Percentiles rank a stretch among this genome's conserved stretches.
phyloP scores from a whole-genome alignment of 2,329 filamentous ascomycete genomes.

The Xenosphaeropsis pyriputrescens region DNA sequence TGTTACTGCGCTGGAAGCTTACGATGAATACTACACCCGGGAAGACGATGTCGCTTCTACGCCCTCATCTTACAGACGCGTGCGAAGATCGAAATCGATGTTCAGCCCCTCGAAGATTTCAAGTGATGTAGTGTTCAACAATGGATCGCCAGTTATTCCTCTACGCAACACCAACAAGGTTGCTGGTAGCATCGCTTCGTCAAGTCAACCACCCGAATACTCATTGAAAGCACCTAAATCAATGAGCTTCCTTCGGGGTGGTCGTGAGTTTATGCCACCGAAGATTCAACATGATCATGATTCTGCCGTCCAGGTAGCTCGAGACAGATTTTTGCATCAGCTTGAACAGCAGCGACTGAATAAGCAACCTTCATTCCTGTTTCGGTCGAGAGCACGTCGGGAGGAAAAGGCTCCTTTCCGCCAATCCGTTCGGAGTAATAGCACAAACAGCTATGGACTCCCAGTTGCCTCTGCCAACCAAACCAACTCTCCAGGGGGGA shows the following conservation, averaged over 20 bases:
- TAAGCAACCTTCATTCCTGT: constrained; percentile 29
- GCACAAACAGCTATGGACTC: constrained; percentile 20
- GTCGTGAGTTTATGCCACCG: constrained; percentile 10
- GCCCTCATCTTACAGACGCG: constrained; percentile 30
- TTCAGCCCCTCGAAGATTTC: constrained; percentile 19
- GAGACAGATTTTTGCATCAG: constrained; percentile 21
- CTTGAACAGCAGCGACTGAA: constrained; percentile 20
- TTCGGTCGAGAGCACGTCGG: constrained; percentile 20
- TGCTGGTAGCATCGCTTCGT: not conserved
- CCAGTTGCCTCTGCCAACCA: constrained; percentile 14
- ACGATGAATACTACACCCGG: constrained; percentile 28
- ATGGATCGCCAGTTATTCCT: constrained; percentile 9
- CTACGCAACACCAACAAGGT: not conserved
- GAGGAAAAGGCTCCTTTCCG: constrained; percentile 21
- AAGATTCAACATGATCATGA: constrained; percentile 17
- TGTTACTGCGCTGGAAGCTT: constrained; percentile 21
- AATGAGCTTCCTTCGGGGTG: constrained; percentile 33
- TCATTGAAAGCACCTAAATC: constrained; percentile 33
- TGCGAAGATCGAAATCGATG: constrained; percentile 42
- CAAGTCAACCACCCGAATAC: constrained; percentile 11
- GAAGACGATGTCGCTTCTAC: constrained; percentile 32
- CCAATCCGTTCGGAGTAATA: constrained; percentile 33
- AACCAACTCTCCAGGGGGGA: constrained; percentile 3
- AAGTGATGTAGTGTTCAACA: constrained; percentile 12
- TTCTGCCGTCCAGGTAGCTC: constrained; percentile 20